Evolutionary conservation across 108 stramenopile genomes (phyloP), one percentile per base, ranked within the genome.

Genomic region (Nannochloropsis gaditana): DNA sequence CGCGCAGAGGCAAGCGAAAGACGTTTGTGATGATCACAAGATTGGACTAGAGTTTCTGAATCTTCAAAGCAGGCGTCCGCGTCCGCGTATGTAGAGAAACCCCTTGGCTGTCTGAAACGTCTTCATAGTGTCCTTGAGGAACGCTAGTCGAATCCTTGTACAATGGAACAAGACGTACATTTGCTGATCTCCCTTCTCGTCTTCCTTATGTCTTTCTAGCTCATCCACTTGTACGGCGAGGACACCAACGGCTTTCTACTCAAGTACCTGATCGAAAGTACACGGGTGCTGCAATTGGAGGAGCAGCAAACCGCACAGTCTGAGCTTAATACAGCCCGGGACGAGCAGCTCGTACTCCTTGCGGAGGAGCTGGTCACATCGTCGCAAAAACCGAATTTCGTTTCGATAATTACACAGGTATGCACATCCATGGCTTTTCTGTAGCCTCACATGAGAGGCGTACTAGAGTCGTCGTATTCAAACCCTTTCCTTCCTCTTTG

Each of bases 31-130:
- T 73, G 59, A 73, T 73, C 3, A n/a, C 19, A 73, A 73, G 59
- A 73, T 73, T 73, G 59, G 59, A 73, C 59, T 73, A 73, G 59
- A 73, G 59, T 73, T 73, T 73, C 59, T 73, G 59, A 73, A 73
- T 73, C 8, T 73, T 73, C 59, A 73, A 73, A 73, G 59, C 59
- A 73, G 59, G 59, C 59, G 59, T 6, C 8, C n/a, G 59, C 59
- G 59, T 73, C 6, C n/a, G 59, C n/a, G 59, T 73, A 73, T 73
- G 59, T 73, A 73, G 59, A 73, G 59, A 73, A 73, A 73, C 59
- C 59, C 8, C 59, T 73, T 73, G 59, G 5, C 4, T 73, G 59
- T 73, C 59, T 73, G 59, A 73, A n/a, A 73, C 59, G 59, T 73
- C 15, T 73, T 73, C 1, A 31, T 31, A n/a, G n/a, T n/a, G n/a